A percentile compares a stretch with the other conserved stretches of the same genome.
Evolutionary conservation across 1,284 basidiomycete species (phyloP).

Genomic region (Microbotryum saponariae): DNA sequence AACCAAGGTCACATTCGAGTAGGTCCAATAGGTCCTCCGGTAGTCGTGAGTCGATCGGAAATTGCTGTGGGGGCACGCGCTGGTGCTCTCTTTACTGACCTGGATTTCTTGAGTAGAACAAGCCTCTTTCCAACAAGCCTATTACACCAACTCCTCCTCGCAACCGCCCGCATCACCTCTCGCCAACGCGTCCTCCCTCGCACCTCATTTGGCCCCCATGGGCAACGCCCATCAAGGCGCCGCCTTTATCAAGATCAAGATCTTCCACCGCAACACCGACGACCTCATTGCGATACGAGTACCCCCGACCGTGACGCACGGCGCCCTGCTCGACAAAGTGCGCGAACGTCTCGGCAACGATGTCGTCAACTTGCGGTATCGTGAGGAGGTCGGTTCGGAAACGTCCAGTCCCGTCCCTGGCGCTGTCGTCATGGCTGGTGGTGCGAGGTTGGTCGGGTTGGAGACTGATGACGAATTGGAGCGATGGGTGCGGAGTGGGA

Average conservation of each 20-base stretch:
- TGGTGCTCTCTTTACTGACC: too few species aligned
- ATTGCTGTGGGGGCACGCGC: too few species aligned
- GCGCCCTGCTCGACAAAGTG: slow-evolving; percentile 83
- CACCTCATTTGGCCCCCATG: slow-evolving; percentile 6
- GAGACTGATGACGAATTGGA: slow-evolving; percentile 32
- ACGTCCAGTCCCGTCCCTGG: slow-evolving; percentile 10
- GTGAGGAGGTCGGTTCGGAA: slow-evolving; percentile 25
- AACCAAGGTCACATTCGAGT: slow-evolving; percentile 10
- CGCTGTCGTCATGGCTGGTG: slow-evolving; percentile 27
- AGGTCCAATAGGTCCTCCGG: too few species aligned
- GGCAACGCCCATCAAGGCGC: slow-evolving; percentile 44
- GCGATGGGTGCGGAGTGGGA: slow-evolving; percentile 34
- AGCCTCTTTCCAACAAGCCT: too few species aligned
- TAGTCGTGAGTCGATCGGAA: too few species aligned
- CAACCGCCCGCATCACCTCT: too few species aligned
- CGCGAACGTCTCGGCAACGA: slow-evolving; percentile 72
- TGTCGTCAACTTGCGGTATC: slow-evolving; percentile 60
- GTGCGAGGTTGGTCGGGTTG: slow-evolving; percentile 31
- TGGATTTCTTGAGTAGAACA: too few species aligned
- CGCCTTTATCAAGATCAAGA: slow-evolving; percentile 95
- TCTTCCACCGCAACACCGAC: slow-evolving; percentile 82
- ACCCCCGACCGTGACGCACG: slow-evolving; percentile 79
- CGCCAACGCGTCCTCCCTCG: not conserved
- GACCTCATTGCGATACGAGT: slow-evolving; percentile 97
- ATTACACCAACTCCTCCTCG: too few species aligned